Conservation (phyloP, 495 filamentous ascomycete species). For the Podospora didyma region DNA sequence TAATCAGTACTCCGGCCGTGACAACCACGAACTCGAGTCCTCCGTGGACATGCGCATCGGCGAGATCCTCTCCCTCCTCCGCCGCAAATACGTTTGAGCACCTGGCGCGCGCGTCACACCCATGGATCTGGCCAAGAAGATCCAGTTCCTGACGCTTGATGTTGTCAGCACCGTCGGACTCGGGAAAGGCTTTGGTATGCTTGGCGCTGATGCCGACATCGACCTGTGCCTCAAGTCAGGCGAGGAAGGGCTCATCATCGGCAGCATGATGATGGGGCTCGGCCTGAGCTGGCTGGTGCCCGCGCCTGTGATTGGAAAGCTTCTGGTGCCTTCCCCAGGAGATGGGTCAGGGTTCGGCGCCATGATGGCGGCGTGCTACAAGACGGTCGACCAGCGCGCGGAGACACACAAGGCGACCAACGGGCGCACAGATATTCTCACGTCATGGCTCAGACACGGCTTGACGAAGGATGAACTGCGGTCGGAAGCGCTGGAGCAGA, state of each 20-base stretch:
- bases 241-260: slow-evolving; percentile 23
- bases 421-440: slow-evolving; percentile 32
- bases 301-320: slow-evolving; percentile 22
- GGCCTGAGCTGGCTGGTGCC: slow-evolving; percentile 42
- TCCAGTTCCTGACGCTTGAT: slow-evolving; percentile 39
- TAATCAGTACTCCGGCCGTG: slow-evolving; percentile 40
- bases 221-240: slow-evolving; percentile 22
- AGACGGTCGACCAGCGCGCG: slow-evolving; percentile 28
- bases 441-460: slow-evolving; percentile 40
- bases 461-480: slow-evolving; percentile 35
- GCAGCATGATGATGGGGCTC: slow-evolving; percentile 18
- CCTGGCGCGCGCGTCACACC: slow-evolving; percentile 17
- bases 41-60: slow-evolving; percentile 13
- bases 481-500: slow-evolving; percentile 33
- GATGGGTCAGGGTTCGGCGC: slow-evolving; percentile 35
- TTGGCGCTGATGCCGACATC: slow-evolving; percentile 30
- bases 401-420: slow-evolving; percentile 7
- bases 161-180: slow-evolving; percentile 36
- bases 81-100: slow-evolving; percentile 36
- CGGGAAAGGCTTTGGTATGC: slow-evolving; percentile 34
- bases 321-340: slow-evolving; percentile 49
- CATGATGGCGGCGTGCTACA: slow-evolving; percentile 20
- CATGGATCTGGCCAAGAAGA: slow-evolving; percentile 41
- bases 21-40: slow-evolving; percentile 34
- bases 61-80: slow-evolving; percentile 38